phyloP scores from a whole-genome alignment of 192 early-diverging fungal genomes.

The Anaeromyces robustus region DNA sequence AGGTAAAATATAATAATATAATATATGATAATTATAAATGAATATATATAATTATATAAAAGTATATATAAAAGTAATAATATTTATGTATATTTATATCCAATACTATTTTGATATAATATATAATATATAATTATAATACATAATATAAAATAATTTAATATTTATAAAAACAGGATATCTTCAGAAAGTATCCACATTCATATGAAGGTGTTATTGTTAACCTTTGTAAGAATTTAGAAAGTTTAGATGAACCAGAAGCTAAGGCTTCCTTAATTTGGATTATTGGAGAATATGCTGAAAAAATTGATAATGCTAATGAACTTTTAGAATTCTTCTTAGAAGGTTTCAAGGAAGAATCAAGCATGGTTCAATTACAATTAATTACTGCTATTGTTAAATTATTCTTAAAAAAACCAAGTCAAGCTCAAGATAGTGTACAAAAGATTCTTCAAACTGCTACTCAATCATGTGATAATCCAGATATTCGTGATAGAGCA shows the following conservation, averaged over 20 bases:
- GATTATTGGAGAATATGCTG: slow-evolving; percentile 98
- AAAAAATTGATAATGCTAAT: slow-evolving; percentile 91
- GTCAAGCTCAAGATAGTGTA: slow-evolving; percentile 79
- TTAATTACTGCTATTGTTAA: slow-evolving; percentile 93
- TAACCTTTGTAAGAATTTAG: slow-evolving; percentile 86
- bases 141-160: no score
- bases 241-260: slow-evolving; percentile 91
- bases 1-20: slow-evolving; percentile 46
- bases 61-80: no score
- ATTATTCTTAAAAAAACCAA: slow-evolving; percentile 84
- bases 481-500: slow-evolving; percentile 91
- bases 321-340: slow-evolving; percentile 75
- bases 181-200: slow-evolving; percentile 96
- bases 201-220: slow-evolving; percentile 88
- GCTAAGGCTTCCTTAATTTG: slow-evolving; percentile 98
- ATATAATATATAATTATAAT: no score
- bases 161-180: slow-evolving; percentile 44
- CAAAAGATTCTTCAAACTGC: slow-evolving; percentile 88
- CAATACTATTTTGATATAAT: no score
- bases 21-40: no score
- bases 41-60: no score
- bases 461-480: slow-evolving; percentile 89
- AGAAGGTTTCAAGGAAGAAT: slow-evolving; percentile 79
- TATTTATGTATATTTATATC: no score
- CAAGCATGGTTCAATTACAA: slow-evolving; percentile 64